A percentile compares a stretch with the other conserved stretches of the same genome.
phyloP scores from a whole-genome alignment of 805 yeast species.

The Wickerhamomyces bovis region DNA sequence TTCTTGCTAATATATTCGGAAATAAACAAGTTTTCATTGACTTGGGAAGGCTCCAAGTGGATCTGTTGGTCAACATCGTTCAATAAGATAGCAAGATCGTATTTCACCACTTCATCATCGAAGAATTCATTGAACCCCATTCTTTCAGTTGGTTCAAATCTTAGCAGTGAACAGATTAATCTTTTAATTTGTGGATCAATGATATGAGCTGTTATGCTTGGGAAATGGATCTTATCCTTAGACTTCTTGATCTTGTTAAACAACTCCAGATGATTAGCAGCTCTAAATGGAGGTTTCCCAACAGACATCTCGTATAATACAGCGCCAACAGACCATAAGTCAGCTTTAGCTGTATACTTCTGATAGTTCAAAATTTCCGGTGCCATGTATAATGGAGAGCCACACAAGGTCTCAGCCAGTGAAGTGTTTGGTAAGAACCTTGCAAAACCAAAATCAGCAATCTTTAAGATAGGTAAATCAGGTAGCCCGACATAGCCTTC shows the following conservation, averaged over 20 bases:
- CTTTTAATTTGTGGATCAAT: slow-evolving; percentile 58
- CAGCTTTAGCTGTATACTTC: slow-evolving; percentile 95
- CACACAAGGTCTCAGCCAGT: slow-evolving; percentile 95
- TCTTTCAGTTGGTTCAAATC: slow-evolving; percentile 80
- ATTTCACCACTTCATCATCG: slow-evolving; percentile 56
- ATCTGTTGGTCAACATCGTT: slow-evolving; percentile 43
- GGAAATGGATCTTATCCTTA: slow-evolving; percentile 74
- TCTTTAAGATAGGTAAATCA: slow-evolving; percentile 84
- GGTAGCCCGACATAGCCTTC: slow-evolving; percentile 67
- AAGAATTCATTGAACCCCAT: slow-evolving; percentile 88
- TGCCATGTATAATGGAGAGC: slow-evolving; percentile 97
- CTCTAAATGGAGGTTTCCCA: slow-evolving; percentile 95
- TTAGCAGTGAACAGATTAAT: slow-evolving; percentile 70
- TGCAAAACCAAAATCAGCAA: slow-evolving; percentile 98
- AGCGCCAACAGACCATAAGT: slow-evolving; percentile 97
- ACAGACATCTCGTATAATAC: slow-evolving; percentile 92
- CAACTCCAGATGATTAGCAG: slow-evolving; percentile 87
- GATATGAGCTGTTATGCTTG: slow-evolving; percentile 45
- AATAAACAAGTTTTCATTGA: slow-evolving; percentile 76
- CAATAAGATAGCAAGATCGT: slow-evolving; percentile 36
- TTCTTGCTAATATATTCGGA: slow-evolving; percentile 62
- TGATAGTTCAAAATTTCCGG: slow-evolving; percentile 94
- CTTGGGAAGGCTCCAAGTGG: slow-evolving; percentile 51
- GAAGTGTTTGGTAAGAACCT: slow-evolving; percentile 89
- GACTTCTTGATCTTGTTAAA: slow-evolving; percentile 79